A percentile compares a stretch with the other conserved stretches of the same genome.
Conservation (phyloP, 257 asterid genomes). For the Craterostigma plantagineum region DNA sequence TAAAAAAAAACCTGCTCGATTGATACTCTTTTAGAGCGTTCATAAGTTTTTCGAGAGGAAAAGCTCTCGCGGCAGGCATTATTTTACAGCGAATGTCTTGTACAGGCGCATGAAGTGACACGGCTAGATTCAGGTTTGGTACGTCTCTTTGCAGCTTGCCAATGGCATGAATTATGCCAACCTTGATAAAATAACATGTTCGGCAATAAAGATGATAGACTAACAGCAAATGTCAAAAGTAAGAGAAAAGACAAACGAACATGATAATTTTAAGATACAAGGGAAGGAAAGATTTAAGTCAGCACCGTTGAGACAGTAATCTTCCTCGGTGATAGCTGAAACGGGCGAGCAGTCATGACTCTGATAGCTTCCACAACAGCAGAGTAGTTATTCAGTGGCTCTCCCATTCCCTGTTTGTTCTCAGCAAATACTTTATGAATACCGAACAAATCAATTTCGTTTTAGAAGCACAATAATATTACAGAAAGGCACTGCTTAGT, state of each 20-base stretch:
- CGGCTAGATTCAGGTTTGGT: constrained; percentile 78
- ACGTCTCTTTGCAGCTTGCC: constrained; percentile 61
- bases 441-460: not conserved
- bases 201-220: no score
- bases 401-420: constrained; percentile 93
- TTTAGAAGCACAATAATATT: not conserved
- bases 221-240: no score
- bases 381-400: constrained; percentile 71
- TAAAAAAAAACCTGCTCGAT: constrained; percentile 35
- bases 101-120: constrained; percentile 88
- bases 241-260: no score
- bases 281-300: constrained; percentile 5
- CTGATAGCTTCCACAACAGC: constrained; percentile 71
- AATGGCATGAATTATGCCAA: constrained; percentile 83
- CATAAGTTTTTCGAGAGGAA: constrained; percentile 85
- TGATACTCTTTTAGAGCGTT: constrained; percentile 59
- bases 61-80: constrained; percentile 98
- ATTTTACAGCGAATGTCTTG: constrained; percentile 94
- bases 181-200: constrained; percentile 30
- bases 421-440: constrained; percentile 5
- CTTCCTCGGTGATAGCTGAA: constrained; percentile 70
- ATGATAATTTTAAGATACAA: no score
- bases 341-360: constrained; percentile 72
- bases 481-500: no score
- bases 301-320: constrained; percentile 83